Evolutionary conservation across 192 early-diverging fungal genomes (phyloP), one percentile per base, ranked within the genome.

Genomic region (Coemansia sp.): DNA sequence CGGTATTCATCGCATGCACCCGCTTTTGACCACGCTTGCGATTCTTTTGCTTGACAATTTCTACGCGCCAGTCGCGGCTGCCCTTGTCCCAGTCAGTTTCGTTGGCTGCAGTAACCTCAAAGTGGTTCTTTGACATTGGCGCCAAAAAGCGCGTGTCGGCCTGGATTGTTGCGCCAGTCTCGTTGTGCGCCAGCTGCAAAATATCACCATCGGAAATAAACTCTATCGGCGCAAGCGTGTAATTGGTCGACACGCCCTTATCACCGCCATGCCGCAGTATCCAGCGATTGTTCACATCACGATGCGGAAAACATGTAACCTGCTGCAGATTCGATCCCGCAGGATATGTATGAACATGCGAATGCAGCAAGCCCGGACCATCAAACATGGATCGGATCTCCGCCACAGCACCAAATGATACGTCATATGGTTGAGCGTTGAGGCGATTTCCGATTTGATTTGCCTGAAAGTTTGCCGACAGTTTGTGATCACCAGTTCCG

Each of bases 401-500:
- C 31, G 68, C 53, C 31, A 59, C 37, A n/a, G 74, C 62, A 20
- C 42, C 64, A 59, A 60, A 62, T 36, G 50, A 59, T 14, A 70
- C 64, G 7, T 70, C 50, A 4, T 65, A 62, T 19, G 66, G 64
- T 59, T 57, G 60, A n/a, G 47, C 25, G 42, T 54, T 71, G 68
- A 94, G 83, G 5, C 86, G 76, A 74, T 87, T 94, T 23, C 94
- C 93, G 9, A 74, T 59, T 6, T 97, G 84, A 5, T 86, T 86
- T 22, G 87, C 88, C 57, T 98, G 93, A 83, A 98, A 98, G 47
- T 77, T 75, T 1, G 92, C 83, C 44, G 85, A 88, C 94, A 97
- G 96, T 74, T 91, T 93, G 4, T 86, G 84, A 75, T 98, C 94
- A 31, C 96, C 96, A 17, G 94, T 89, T 1, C 96, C 96, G 72